A percentile compares a stretch with the other conserved stretches of the same genome.
phyloP scores from a whole-genome alignment of 495 filamentous ascomycete genomes.

The Aspergillus saccharolyticus region DNA sequence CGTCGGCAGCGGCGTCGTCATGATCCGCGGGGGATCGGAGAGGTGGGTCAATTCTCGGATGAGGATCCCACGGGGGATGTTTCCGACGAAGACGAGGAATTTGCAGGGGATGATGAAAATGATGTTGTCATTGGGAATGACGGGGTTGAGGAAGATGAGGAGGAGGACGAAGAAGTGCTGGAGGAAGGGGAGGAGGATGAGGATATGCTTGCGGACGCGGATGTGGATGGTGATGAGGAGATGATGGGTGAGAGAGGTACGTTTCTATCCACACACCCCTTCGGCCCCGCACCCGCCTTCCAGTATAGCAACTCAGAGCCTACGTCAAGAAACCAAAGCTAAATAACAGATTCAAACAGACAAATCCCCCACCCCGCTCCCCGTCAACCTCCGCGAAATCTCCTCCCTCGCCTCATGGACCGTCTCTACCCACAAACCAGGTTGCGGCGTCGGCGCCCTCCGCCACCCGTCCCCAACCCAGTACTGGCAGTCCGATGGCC shows the following conservation, averaged over 20 bases:
- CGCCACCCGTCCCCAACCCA: slow-evolving; percentile 69
- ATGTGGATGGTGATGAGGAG: slow-evolving; percentile 36
- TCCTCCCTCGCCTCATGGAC: slow-evolving; percentile 92
- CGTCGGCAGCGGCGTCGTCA: not conserved
- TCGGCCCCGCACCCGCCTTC: not conserved
- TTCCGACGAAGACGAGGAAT: slow-evolving; percentile 7
- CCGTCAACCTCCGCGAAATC: slow-evolving; percentile 72
- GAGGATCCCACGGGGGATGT: slow-evolving; percentile 21
- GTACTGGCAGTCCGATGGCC: slow-evolving; percentile 97
- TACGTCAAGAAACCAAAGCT: no score
- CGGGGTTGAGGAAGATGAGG: slow-evolving; percentile 34
- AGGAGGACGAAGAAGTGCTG: slow-evolving; percentile 37
- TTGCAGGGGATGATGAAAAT: no score
- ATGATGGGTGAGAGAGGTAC: slow-evolving; percentile 39
- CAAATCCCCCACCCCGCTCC: slow-evolving; percentile 34
- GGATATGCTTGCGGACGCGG: not conserved
- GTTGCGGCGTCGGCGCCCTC: slow-evolving; percentile 80
- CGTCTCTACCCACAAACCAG: slow-evolving; percentile 85
- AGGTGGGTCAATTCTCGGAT: not conserved
- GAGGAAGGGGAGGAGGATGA: slow-evolving; percentile 40
- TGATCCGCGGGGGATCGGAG: not conserved
- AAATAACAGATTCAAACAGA: slow-evolving; percentile 1
- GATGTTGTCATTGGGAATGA: slow-evolving; percentile 11
- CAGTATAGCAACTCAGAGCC: no score
- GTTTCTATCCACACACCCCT: not conserved